Evolutionary conservation across 805 yeast genomes (phyloP).

Genomic region (Spencermartinsiella europaea): DNA sequence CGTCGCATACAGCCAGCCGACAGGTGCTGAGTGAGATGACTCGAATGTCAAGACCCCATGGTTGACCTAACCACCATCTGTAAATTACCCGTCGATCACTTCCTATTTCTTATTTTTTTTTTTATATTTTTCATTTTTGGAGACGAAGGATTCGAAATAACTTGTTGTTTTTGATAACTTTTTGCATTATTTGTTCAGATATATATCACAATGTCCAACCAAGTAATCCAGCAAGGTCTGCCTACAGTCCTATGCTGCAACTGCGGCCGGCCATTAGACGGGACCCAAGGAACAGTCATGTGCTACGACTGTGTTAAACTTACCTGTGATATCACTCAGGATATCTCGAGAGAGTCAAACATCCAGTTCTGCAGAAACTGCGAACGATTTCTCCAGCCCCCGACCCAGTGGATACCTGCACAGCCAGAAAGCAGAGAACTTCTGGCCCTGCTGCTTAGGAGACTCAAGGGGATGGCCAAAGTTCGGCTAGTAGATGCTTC

Average conservation of each 20-base stretch:
- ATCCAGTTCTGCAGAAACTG: conserved; percentile 94
- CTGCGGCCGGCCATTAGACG: conserved; percentile 99
- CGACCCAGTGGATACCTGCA: conserved; percentile 87
- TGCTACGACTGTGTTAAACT: conserved; percentile 95
- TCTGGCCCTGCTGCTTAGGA: conserved; percentile 81
- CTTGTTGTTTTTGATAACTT: too few species aligned
- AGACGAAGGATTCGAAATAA: too few species aligned
- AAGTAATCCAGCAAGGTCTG: neutral
- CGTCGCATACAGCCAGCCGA: too few species aligned
- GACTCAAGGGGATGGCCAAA: conserved; percentile 81
- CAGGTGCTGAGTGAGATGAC: too few species aligned
- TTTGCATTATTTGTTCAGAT: too few species aligned
- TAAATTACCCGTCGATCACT: neutral
- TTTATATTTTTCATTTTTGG: too few species aligned
- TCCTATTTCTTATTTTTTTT: neutral
- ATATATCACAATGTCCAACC: neutral
- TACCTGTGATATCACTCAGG: conserved; percentile 89
- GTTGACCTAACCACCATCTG: too few species aligned
- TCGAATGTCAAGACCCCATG: too few species aligned
- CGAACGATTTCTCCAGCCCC: conserved; percentile 94
- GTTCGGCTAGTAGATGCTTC: conserved; percentile 88
- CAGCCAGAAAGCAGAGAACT: conserved; percentile 89
- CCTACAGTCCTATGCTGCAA: conserved; percentile 92
- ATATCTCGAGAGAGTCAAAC: conserved; percentile 82
- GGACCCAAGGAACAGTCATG: conserved; percentile 86